Evolutionary conservation across 805 yeast species (phyloP), one percentile per base, ranked within the genome.

Genomic region (Spathaspora sp.): DNA sequence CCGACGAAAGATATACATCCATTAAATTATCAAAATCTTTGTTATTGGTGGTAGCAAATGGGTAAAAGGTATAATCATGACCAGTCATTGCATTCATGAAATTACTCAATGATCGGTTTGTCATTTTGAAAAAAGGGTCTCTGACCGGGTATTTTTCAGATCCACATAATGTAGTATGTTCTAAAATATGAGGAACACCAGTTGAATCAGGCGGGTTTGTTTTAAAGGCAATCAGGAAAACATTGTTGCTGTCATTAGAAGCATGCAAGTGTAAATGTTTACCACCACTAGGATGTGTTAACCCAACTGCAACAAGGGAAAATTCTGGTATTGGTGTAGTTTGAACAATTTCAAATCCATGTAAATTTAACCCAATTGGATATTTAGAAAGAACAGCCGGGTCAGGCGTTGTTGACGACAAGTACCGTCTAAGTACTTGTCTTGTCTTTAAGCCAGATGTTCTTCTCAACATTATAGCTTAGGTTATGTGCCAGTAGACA

Each of bases 21-120:
- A 91, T 83, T 63, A 94, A 76, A 62, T 94, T 94, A 31, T 78
- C 78, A 66, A 79, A 94, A 65, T 94, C 99, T 50, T 80, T 81
- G 43, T 69, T 66, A 67, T 94, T 94, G 10, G 98, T 93, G 2
- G 99, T 94, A 28, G 98, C 88, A 74, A 94, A 94, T 4, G 99
- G 99, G 61, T 88, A 94, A 67, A 84, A 92, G 0, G 99, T 94
- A 64, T 91, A 92, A 68, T 94, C 98, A 60, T 88, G 92, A 19
- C 96, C 99, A 0, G 99, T 94, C 97, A 94, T 89, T 8, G 99
- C 99, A 66, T 94, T 94, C 99, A 94, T 94, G 69, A 91, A 94
- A 66, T 90, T 94, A 32, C 97, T 85, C 61, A 94, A 72, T n/a
- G 97, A 90, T 56, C 97, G 73, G 66, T 91, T 93, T 53, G 93